Conservation (phyloP, 73 alveolate species). For the Paramecium bursaria region DNA sequence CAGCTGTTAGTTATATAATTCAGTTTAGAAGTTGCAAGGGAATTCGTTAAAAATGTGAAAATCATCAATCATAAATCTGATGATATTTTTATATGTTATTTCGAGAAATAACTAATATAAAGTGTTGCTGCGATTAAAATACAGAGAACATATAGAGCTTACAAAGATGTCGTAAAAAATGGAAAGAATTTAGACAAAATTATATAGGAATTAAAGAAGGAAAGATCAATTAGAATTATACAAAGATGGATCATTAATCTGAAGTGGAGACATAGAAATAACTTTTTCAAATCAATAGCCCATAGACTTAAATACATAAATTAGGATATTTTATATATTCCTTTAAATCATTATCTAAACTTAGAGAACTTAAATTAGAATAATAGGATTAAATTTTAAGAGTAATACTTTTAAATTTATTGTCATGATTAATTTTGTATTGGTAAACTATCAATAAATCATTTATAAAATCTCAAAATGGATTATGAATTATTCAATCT, state of each 20-base stretch:
- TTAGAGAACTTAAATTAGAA: not conserved
- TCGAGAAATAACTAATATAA: slow-evolving; percentile 25
- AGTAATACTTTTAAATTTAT: not conserved
- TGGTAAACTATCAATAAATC: not conserved
- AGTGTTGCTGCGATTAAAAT: slow-evolving; percentile 36
- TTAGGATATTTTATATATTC: not conserved
- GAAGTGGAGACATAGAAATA: slow-evolving; percentile 9
- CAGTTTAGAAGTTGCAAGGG: slow-evolving; percentile 2
- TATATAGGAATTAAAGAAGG: not conserved
- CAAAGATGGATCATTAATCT: slow-evolving; percentile 14
- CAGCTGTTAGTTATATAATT: not conserved
- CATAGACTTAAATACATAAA: slow-evolving; percentile 18
- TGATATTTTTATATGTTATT: not conserved
- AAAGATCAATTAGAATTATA: not conserved
- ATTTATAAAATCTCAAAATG: too few relatives aligned
- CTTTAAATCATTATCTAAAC: not conserved
- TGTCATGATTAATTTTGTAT: not conserved
- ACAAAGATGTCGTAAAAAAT: slow-evolving; percentile 12
- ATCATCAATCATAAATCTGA: slow-evolving; percentile 18
- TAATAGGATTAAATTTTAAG: not conserved
- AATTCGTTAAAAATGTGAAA: not conserved
- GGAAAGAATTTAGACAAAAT: not conserved
- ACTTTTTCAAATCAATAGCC: not conserved
- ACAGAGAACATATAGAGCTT: slow-evolving; percentile 28
- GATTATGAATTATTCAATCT: too few relatives aligned